These are phyloP conservation scores for Trichoderma atroviride DNA, from an alignment of 2,329 filamentous ascomycete genomes.

Conservation along the genomic window DNA sequence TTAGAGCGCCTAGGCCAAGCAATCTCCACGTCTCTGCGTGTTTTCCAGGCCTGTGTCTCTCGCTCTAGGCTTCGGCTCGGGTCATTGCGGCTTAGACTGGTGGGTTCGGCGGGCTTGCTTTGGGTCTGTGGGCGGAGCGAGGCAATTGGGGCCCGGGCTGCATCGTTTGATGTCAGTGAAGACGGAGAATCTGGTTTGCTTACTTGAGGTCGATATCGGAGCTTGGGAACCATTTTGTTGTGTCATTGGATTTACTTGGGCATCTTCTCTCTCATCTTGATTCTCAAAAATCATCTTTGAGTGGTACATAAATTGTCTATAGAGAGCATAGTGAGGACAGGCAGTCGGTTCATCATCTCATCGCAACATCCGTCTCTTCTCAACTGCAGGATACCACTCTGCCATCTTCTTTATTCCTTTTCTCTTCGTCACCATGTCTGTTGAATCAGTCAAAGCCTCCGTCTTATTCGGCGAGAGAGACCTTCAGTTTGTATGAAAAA, in stretches of 20 bases:
- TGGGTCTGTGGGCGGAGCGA: neutral
- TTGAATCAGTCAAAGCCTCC: slow-evolving; percentile 48
- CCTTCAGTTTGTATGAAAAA: slow-evolving; percentile 51
- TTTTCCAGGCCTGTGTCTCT: neutral
- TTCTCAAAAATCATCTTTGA: neutral
- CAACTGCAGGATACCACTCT: neutral
- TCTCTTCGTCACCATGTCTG: slow-evolving; percentile 12
- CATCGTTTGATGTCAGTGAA: neutral
- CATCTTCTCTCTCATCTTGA: neutral
- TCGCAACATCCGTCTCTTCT: neutral
- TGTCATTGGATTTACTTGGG: neutral
- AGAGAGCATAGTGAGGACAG: neutral
- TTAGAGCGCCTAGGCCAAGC: neutral
- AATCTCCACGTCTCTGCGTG: slow-evolving; percentile 7
- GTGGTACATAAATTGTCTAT: neutral
- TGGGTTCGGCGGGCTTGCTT: neutral
- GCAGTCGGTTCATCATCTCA: neutral
- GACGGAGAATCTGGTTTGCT: slow-evolving; percentile 10
- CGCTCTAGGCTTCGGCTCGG: neutral
- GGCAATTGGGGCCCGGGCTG: neutral
- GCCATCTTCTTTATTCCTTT: neutral
- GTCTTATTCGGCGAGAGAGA: slow-evolving; percentile 58
- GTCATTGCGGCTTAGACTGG: neutral
- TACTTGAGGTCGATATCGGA: slow-evolving; percentile 23
- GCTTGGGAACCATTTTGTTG: neutral